Percentiles rank a stretch among this genome's conserved stretches.
These are phyloP conservation scores for Leucocoprinus sp. DNA, from an alignment of 768 basidiomycete genomes.

Conservation along the genomic window DNA sequence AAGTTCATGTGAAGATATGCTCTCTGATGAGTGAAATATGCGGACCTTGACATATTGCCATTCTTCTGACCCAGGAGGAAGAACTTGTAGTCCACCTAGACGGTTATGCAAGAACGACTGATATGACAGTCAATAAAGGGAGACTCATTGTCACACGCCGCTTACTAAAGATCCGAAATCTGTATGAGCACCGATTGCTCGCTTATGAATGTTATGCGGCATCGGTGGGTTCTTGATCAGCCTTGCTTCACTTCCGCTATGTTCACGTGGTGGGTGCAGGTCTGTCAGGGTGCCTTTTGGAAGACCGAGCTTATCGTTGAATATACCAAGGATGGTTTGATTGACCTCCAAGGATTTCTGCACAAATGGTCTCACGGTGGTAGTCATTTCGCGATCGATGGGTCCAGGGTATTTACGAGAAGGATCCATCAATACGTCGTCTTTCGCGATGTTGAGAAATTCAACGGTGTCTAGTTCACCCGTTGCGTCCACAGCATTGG, in stretches of 20 bases:
- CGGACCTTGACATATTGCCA: constrained; percentile 65
- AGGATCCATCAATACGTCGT: constrained; percentile 60
- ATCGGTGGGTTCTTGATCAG: constrained; percentile 41
- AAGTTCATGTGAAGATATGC: background rate
- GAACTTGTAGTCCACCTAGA: constrained; percentile 63
- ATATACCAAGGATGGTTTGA: constrained; percentile 40
- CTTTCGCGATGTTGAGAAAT: constrained; percentile 61
- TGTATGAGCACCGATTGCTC: constrained; percentile 54
- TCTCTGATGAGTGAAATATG: background rate
- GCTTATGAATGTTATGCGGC: constrained; percentile 25
- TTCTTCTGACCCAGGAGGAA: constrained; percentile 47
- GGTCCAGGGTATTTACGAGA: constrained; percentile 47
- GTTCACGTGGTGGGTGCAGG: constrained; percentile 36
- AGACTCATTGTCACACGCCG: too few relatives aligned
- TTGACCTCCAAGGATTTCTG: constrained; percentile 51
- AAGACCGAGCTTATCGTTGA: constrained; percentile 49
- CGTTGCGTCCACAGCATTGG: constrained; percentile 51
- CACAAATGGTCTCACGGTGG: constrained; percentile 42
- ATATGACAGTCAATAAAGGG: too few relatives aligned
- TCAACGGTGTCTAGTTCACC: constrained; percentile 53
- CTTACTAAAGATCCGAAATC: constrained; percentile 69
- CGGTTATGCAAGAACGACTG: constrained; percentile 67
- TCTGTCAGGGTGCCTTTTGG: constrained; percentile 36
- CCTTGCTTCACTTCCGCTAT: constrained; percentile 51
- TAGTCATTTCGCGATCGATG: constrained; percentile 41